Conservation (phyloP, 2,329 filamentous ascomycete species). For the Colletotrichum spaethianum region DNA sequence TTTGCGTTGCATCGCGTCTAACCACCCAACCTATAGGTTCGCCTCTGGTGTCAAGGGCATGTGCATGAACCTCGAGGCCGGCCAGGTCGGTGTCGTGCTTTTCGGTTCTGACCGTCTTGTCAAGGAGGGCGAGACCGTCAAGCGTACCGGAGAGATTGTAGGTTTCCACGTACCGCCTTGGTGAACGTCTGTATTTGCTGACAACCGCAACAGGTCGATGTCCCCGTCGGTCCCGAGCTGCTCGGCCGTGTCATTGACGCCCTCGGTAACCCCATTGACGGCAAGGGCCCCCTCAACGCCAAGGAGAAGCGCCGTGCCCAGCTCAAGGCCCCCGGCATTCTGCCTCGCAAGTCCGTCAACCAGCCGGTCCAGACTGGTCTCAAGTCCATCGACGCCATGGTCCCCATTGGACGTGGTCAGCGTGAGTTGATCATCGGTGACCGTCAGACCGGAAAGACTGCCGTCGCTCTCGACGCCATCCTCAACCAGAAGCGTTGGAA, state of each 20-base stretch:
- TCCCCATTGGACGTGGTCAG: conserved; percentile 99
- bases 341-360: conserved; percentile 97
- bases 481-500: conserved; percentile 99
- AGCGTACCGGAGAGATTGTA: conserved; percentile 99
- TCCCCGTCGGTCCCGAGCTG: conserved; percentile 92
- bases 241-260: conserved; percentile 99
- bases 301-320: conserved; percentile 95
- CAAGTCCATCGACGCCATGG: conserved; percentile 99
- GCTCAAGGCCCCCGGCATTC: conserved; percentile 98
- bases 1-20: conserved; percentile 31
- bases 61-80: conserved; percentile 99
- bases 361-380: conserved; percentile 99
- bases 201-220: conserved; percentile 80
- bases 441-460: conserved; percentile 99
- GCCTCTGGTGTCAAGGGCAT: conserved; percentile 99
- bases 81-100: conserved; percentile 99
- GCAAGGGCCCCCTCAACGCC: conserved; percentile 97
- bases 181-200: conserved; percentile 41
- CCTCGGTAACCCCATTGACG: conserved; percentile 99
- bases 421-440: conserved; percentile 99
- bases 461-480: conserved; percentile 96
- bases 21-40: conserved; percentile 74
- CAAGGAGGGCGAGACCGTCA: conserved; percentile 99
- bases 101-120: conserved; percentile 99
- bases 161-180: conserved; percentile 56